These are phyloP conservation scores for Mucor indicus DNA, from an alignment of 371 early-diverging fungal genomes.

Conservation along the genomic window DNA sequence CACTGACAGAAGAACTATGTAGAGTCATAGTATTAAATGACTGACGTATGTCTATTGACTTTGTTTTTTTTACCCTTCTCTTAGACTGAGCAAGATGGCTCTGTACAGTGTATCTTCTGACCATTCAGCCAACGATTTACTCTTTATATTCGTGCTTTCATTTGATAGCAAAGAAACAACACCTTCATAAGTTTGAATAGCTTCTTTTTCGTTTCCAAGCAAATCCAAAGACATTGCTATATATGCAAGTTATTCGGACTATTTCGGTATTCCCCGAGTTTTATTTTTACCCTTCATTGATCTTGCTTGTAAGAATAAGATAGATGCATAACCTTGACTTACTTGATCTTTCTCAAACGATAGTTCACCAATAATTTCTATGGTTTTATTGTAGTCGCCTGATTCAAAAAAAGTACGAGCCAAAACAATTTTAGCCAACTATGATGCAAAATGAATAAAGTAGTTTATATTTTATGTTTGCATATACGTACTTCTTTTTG, in stretches of 20 bases:
- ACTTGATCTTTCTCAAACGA: constrained; percentile 30
- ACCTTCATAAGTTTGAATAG: constrained; percentile 51
- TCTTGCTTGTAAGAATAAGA: constrained; percentile 48
- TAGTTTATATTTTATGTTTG: neutral
- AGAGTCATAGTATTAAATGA: too few relatives aligned
- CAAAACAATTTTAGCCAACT: constrained; percentile 45
- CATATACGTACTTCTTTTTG: constrained; percentile 32
- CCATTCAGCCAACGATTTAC: constrained; percentile 61
- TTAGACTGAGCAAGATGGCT: constrained; percentile 51
- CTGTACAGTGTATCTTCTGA: constrained; percentile 71
- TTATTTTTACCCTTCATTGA: constrained; percentile 47
- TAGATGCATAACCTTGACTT: constrained; percentile 49
- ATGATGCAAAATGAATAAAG: neutral
- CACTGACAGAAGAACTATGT: constrained; percentile 2
- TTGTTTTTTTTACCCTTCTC: constrained; percentile 37
- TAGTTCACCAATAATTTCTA: constrained; percentile 27
- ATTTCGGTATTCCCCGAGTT: neutral
- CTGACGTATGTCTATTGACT: neutral
- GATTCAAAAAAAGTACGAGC: constrained; percentile 38
- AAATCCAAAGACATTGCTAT: constrained; percentile 55
- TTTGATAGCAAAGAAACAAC: constrained; percentile 33
- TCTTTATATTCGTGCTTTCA: constrained; percentile 29
- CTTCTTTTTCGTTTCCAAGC: constrained; percentile 38
- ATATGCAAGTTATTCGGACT: neutral
- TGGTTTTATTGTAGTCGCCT: constrained; percentile 30